Base-by-base conservation (phyloP, 148 eudicot species). In the Nepenthes mirabilis region DNA sequence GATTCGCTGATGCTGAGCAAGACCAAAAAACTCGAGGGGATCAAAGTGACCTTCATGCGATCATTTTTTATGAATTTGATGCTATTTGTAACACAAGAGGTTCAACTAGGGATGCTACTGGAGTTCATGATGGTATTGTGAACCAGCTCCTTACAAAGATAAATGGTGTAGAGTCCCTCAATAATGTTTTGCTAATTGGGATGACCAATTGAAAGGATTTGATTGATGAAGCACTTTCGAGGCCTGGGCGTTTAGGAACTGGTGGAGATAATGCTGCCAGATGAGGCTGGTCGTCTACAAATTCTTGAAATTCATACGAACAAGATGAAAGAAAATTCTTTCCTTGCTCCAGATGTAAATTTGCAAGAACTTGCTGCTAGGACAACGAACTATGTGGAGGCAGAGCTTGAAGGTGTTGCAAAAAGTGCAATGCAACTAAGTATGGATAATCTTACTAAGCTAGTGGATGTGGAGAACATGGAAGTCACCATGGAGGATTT, bases 41-140 rank as follows among this genome's bases (percentile, higher is more conserved):
- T 72, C 87, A 94, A 70, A 94, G 99, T 68, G 99, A 94, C 58
- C 74, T 94, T 69, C 99, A 94, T 79, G 96, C 89, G 49, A 94
- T 94, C 70, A 94, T 94, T 66, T 94, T 94, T 75, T 97, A 94
- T 82, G 99, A 94, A 80, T 84, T 94, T 69, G 99, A 94, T 75
- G 99, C 99, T 57, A 94, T 94, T 70, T 89, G 97, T 72, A 94
- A 94, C 97, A 82, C 97, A 55, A 86, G 95, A 84, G 99, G 99
- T 62, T 93, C 99, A 48, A 93, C 99, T 43, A 86, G 95, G 81
- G 99, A 93, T 76, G 99, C 97, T 12, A 93, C 99, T 69, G 99
- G 99, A 60, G 99, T 93, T 56, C 99, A 93, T 71, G 97, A 93
- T 73, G 84, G 99, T 72, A 86, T 93, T 67, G 99, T 93, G 57